Base-by-base conservation (phyloP, 768 basidiomycete species). In the Sarcodon aspratus region DNA sequence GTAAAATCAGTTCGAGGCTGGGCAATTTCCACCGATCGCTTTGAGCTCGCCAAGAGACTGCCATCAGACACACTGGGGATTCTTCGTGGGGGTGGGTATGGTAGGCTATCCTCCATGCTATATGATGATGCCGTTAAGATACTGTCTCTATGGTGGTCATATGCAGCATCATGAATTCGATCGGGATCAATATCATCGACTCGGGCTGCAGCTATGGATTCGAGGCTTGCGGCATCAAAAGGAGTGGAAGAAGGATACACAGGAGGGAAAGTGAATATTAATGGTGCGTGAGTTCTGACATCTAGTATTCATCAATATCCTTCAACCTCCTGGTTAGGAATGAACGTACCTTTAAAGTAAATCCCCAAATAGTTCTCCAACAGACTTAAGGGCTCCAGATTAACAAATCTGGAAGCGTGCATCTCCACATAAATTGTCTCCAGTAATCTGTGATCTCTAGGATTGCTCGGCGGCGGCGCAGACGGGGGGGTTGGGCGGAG, bases 401-500 rank as follows among this genome's bases (percentile, higher is more conserved):
- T 86, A 56, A 88, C 79, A 55, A 83, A 86, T 34, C 82, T 66
- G 11, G 76, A 68, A 6, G 74, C 74, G 27, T 85, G 79, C 76
- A 82, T 80, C 53, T 80, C 78, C 15, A 66, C 70, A 65, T 85
- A 87, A 9, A 85, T 79, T 42, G 63, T 64, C 55, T 81, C 78
- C 18, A 88, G 66, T 10, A 83, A 53, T 0, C 73, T 70, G 57
- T 87, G 85, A 51, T 87, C 82, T 8, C 80, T 69, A 3, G 85
- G 84, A 57, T 87, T 76, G 3, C 57, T 52, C 0, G 77, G 73
- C 3, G 21, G 21, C 21, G 21, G 21, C 5, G 21, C 21, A 27
- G 21, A 27, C 21, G 21, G 21, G 21, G 21, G 21, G 21, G 21
- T 27, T 27, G 2, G 21, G 21, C 21, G 21, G 21, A 3, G 21